Conservation (phyloP, 768 basidiomycete species). For the Hydnum rufescens region DNA sequence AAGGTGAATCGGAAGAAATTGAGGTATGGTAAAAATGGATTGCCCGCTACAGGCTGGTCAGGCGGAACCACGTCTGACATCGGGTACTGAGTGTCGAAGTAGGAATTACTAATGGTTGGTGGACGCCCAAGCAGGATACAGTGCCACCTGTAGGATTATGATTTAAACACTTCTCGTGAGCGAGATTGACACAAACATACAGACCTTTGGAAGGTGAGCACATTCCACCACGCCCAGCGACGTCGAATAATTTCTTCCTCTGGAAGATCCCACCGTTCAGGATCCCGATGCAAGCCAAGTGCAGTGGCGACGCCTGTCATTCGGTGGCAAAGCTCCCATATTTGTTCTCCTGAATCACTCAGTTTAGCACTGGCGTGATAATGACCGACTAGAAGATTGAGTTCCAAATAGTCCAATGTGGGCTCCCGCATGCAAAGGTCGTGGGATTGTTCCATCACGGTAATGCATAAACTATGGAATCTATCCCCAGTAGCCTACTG, state of each 20-base stretch:
- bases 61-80: conserved; percentile 15
- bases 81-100: conserved; percentile 67
- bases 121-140: conserved; percentile 76
- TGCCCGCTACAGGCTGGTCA: neutral
- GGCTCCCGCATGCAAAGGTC: conserved; percentile 29
- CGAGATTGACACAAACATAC: conserved; percentile 11
- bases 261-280: conserved; percentile 43
- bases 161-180: neutral
- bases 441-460: conserved; percentile 28
- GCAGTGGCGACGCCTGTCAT: conserved; percentile 56
- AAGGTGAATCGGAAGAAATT: conserved; percentile 25
- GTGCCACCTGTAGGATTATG: conserved; percentile 53
- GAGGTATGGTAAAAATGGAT: conserved; percentile 4
- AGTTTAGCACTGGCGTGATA: conserved; percentile 54
- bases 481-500: neutral
- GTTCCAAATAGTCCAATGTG: conserved; percentile 62
- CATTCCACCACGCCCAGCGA: conserved; percentile 86
- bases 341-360: conserved; percentile 43
- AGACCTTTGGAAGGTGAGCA: conserved; percentile 57
- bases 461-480: conserved; percentile 12
- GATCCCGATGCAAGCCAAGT: conserved; percentile 74
- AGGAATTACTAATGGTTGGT: conserved; percentile 52
- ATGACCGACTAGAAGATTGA: conserved; percentile 47
- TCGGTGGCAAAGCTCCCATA: conserved; percentile 59
- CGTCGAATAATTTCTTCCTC: conserved; percentile 53